These are phyloP conservation scores for Artomyces pyxidatus DNA, from an alignment of 768 basidiomycete genomes.

Conservation along the genomic window DNA sequence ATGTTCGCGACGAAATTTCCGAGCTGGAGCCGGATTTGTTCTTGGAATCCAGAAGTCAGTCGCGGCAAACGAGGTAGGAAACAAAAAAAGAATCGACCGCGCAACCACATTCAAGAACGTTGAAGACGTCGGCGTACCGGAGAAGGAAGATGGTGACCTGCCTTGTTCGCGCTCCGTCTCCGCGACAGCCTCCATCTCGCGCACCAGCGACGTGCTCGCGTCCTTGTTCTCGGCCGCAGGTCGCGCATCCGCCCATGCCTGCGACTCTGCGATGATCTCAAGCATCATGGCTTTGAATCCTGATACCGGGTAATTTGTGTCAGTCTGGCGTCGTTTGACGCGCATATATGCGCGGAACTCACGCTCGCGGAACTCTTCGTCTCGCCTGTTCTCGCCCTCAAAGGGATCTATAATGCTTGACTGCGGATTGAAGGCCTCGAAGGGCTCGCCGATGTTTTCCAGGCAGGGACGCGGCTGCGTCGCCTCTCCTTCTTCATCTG, in stretches of 20 bases:
- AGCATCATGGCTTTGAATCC: conserved; percentile 11
- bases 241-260: conserved; percentile 14
- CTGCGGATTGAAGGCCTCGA: conserved; percentile 28
- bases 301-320: background rate
- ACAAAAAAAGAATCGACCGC: background rate
- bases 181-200: conserved; percentile 9
- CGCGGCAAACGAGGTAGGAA: background rate
- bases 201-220: conserved; percentile 11
- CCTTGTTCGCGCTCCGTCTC: conserved; percentile 16
- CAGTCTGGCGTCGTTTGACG: background rate
- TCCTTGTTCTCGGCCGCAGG: conserved; percentile 9
- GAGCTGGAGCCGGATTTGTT: conserved; percentile 10
- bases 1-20: conserved; percentile 12
- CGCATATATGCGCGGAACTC: conserved; percentile 19
- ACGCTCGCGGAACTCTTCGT: conserved; percentile 29
- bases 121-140: background rate
- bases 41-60: background rate
- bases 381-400: conserved; percentile 26
- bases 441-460: too few relatives aligned
- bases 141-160: conserved; percentile 9
- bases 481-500: too few relatives aligned
- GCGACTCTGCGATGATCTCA: conserved; percentile 8
- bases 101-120: background rate
- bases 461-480: too few relatives aligned
- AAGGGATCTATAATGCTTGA: conserved; percentile 26